Evolutionary conservation across 1,284 basidiomycete genomes (phyloP), one percentile per base, ranked within the genome.

Genomic region (Inonotus obliquus): DNA sequence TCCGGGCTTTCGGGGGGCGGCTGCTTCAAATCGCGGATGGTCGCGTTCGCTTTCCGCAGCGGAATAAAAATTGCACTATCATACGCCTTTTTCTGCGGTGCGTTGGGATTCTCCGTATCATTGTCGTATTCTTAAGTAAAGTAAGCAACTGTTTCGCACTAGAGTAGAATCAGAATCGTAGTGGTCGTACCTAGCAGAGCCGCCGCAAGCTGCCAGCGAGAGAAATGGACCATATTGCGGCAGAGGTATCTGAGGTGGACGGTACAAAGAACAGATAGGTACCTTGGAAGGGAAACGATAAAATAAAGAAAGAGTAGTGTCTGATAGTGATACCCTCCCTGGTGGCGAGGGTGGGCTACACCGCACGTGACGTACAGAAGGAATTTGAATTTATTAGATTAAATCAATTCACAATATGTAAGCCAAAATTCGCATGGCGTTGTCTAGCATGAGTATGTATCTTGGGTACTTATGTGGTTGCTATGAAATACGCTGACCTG

Each of bases 11-110:
- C 80, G 41, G 41, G 41, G 38, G 77, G 71, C 48, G 70, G 72
- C 17, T 49, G 48, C 64, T 69, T 45, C 37, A 67, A 59, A 9
- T 70, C 73, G 9, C 77, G 77, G 61, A 75, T 76, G 63, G 76
- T 75, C 66, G 75, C 73, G 67, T 79, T 80, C 53, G 58, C 55
- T 47, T 83, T 80, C 23, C 88, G 83, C 52, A 91, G 75, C 69
- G 87, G 87, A 21, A 86, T 79, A 67, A 92, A 92, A 63, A 92
- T 89, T 54, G 91, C 90, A 66, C 89, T 92, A 63, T 92, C 89
- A 49, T 92, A 82, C 1, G 90, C 90, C 60, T 82, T 87, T 60
- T 81, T 81, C 65, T 76, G 73, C 10, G 83, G 83, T 29, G 75
- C 78, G 55, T 81, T 74, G 2, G 86, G 86, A 70, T 90, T 77